Evolutionary conservation across 176 grass and related monocot genomes (phyloP).

Genomic region (sorghum (Sorghum bicolor)): Sorghum_bicolor_NCBIv3 NC_012870.2:20737501-20738000

Average conservation of each 20-base stretch:
- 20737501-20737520: constrained; percentile 28
- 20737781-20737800: constrained; percentile 96
- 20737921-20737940: constrained; percentile 54
- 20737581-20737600: constrained; percentile 89
- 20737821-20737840: constrained; percentile 59
- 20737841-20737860: constrained; percentile 86
- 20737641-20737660: constrained; percentile 91
- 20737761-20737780: constrained; percentile 92
- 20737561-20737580: constrained; percentile 88
- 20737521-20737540: neutral
- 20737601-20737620: constrained; percentile 88
- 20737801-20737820: constrained; percentile 87
- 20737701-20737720: constrained; percentile 19
- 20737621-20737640: constrained; percentile 81
- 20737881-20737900: constrained; percentile 90
- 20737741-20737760: constrained; percentile 47
- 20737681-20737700: neutral
- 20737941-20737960: constrained; percentile 49
- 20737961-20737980: constrained; percentile 54
- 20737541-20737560: constrained; percentile 22
- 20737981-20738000: constrained; percentile 92
- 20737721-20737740: constrained; percentile 3
- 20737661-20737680: constrained; percentile 60
- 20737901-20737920: constrained; percentile 92
- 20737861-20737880: constrained; percentile 88